Percentiles rank a stretch among this genome's conserved stretches.
Conservation (phyloP, 768 basidiomycete genomes). For the Calvatia gigantea region DNA sequence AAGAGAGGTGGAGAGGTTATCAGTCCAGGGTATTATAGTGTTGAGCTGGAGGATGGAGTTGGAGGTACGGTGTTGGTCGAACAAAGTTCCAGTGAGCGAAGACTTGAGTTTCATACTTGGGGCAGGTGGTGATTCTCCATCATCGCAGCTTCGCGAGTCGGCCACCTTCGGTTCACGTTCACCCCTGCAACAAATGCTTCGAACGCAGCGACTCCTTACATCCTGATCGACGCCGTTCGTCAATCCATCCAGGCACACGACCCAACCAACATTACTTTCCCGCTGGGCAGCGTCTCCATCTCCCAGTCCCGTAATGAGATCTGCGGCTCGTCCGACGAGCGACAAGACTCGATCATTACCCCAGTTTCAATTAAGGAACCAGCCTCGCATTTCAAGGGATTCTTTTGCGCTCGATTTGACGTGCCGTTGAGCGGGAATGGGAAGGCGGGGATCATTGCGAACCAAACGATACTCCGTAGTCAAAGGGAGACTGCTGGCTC, state of each 20-base stretch:
- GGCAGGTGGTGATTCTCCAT: too few relatives aligned
- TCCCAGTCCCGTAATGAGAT: conserved; percentile 17
- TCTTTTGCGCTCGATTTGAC: conserved; percentile 60
- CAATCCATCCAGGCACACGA: conserved; percentile 55
- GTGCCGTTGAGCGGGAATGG: not conserved
- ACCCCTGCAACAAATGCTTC: conserved; percentile 19
- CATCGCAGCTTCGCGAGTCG: conserved; percentile 62
- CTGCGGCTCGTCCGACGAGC: conserved; percentile 6
- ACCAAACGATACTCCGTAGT: conserved; percentile 13
- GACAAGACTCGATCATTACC: conserved; percentile 42
- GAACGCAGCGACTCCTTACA: conserved; percentile 36
- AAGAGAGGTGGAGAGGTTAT: conserved; percentile 52
- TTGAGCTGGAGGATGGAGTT: conserved; percentile 48
- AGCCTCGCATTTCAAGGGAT: conserved; percentile 44
- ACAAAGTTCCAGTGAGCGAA: conserved; percentile 55
- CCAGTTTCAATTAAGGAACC: conserved; percentile 40
- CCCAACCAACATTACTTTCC: conserved; percentile 44
- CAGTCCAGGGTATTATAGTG: conserved; percentile 52
- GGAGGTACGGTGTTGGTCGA: conserved; percentile 53
- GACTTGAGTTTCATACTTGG: not conserved
- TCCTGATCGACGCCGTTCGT: conserved; percentile 65
- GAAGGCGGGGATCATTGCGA: conserved; percentile 11
- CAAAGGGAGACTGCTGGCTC: conserved; percentile 31
- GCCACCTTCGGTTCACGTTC: conserved; percentile 73
- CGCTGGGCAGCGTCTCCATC: conserved; percentile 48